Evolutionary conservation across 345 rosid species (phyloP).

Genomic region (Moricandia moricandioides): DNA sequence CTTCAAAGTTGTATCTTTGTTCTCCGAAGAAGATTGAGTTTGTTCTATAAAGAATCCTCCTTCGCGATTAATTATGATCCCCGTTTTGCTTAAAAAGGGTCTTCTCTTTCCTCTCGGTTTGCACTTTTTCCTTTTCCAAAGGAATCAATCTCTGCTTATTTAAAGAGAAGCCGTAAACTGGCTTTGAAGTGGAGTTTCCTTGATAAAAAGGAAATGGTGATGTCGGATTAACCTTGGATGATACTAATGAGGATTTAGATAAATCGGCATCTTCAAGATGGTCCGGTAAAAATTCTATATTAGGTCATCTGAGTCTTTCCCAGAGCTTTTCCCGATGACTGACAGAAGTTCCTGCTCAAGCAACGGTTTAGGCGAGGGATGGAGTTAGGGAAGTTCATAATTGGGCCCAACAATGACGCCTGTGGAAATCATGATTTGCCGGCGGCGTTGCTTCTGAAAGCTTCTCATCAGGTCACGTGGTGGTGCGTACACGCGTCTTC

Average conservation of each 20-base stretch:
- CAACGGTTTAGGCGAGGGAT: neutral
- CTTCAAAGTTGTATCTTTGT: neutral
- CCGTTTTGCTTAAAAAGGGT: neutral
- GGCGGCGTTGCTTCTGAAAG: neutral
- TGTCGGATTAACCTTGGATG: neutral
- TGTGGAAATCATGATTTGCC: too few species aligned
- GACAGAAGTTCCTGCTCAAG: neutral
- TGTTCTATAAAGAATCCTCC: neutral
- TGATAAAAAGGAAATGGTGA: neutral
- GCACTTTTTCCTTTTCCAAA: neutral
- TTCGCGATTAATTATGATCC: neutral
- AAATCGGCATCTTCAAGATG: neutral
- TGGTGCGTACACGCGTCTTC: neutral
- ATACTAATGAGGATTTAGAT: neutral
- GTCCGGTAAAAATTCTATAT: neutral
- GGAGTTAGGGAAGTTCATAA: neutral
- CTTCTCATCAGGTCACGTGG: neutral
- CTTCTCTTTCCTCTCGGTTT: neutral
- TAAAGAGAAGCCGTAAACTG: too few species aligned
- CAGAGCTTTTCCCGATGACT: neutral
- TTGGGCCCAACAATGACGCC: neutral
- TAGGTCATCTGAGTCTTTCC: neutral
- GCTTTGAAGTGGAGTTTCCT: neutral
- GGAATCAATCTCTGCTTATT: neutral
- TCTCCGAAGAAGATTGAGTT: neutral